A percentile compares a stretch with the other conserved stretches of the same genome.
phyloP scores from a whole-genome alignment of 352 stramenopile genomes.

The Phytophthora cactorum region DNA sequence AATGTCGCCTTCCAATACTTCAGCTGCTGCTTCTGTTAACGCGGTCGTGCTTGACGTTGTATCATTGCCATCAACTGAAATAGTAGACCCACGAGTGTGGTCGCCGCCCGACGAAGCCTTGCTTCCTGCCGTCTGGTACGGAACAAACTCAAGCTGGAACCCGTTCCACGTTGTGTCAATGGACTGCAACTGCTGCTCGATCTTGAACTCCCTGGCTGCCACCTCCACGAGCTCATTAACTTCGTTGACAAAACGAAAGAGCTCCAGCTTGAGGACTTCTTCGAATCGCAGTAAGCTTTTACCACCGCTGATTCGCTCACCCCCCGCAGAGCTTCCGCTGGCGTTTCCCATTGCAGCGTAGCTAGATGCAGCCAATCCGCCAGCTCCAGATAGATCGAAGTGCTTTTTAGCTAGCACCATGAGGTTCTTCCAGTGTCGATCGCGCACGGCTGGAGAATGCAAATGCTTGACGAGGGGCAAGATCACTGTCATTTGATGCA shows the following conservation, averaged over 20 bases:
- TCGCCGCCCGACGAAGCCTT: constrained; percentile 12
- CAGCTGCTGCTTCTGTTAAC: constrained; percentile 18
- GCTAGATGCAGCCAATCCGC: constrained; percentile 20
- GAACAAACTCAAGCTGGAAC: constrained; percentile 93
- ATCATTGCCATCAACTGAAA: constrained; percentile 1
- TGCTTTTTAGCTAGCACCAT: constrained; percentile 89
- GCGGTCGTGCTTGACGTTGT: constrained; percentile 5
- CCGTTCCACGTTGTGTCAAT: constrained; percentile 92
- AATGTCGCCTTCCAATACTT: constrained; percentile 77
- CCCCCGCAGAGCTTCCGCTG: constrained; percentile 9
- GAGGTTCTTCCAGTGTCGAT: constrained; percentile 90
- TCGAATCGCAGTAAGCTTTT: constrained; percentile 81
- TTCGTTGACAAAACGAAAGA: constrained; percentile 93
- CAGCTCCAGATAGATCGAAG: constrained; percentile 66
- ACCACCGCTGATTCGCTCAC: constrained; percentile 1
- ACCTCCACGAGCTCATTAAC: constrained; percentile 96
- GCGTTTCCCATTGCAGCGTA: constrained; percentile 18
- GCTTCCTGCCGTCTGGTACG: constrained; percentile 81
- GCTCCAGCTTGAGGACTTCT: constrained; percentile 93
- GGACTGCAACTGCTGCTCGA: constrained; percentile 94
- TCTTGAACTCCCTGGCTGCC: constrained; percentile 96
- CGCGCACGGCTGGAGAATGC: constrained; percentile 86
- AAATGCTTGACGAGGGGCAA: constrained; percentile 92
- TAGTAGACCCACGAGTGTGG: constrained; percentile 1
- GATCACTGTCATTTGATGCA: constrained; percentile 93